A percentile compares a stretch with the other conserved stretches of the same genome.
phyloP scores from a whole-genome alignment of 495 filamentous ascomycete genomes.

The Podospora bellae-mahoneyi region DNA sequence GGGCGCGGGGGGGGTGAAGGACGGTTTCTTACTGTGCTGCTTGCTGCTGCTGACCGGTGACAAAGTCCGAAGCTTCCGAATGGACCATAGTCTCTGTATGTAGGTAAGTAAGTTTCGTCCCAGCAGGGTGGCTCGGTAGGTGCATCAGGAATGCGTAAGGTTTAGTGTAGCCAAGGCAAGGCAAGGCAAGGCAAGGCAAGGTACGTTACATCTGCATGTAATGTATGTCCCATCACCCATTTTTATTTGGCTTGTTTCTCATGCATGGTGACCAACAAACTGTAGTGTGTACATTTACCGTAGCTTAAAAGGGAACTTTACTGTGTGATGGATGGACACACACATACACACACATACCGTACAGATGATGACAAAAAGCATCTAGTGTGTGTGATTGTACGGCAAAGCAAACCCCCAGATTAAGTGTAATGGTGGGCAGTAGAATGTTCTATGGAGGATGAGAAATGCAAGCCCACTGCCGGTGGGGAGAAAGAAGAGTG shows the following conservation, averaged over 20 bases:
- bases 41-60: background rate
- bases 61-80: background rate
- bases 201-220: background rate
- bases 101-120: background rate
- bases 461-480: background rate
- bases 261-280: background rate
- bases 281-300: background rate
- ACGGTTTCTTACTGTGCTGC: background rate
- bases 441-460: background rate
- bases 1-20: no score
- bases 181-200: background rate
- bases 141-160: background rate
- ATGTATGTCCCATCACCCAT: background rate
- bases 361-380: background rate
- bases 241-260: background rate
- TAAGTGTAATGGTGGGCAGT: background rate
- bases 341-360: background rate
- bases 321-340: background rate
- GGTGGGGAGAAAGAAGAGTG: background rate
- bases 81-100: background rate
- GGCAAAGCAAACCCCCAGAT: background rate
- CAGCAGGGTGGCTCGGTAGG: background rate
- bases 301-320: background rate
- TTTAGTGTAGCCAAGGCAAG: background rate
- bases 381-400: background rate